Conservation (phyloP, 1,284 basidiomycete genomes). For the Phylloporus sp. region DNA sequence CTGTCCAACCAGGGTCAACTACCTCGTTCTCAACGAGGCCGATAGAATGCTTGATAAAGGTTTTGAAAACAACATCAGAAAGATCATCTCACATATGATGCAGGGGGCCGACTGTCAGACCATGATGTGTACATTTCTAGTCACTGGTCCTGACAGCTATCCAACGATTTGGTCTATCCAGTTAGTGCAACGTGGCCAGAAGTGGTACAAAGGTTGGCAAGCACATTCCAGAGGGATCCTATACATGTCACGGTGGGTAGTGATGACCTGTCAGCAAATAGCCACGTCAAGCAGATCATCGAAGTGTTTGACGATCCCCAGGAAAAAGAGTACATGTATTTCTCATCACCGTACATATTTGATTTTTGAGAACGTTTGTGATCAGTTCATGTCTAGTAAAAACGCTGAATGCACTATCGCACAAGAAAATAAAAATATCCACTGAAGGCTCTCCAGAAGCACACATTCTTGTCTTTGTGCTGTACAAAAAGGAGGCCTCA, state of each 20-base stretch:
- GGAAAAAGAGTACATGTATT: slow-evolving; percentile 78
- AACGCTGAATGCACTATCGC: slow-evolving; percentile 62
- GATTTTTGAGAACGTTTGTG: background rate
- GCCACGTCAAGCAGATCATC: slow-evolving; percentile 82
- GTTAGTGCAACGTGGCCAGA: slow-evolving; percentile 99
- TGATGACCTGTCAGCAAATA: slow-evolving; percentile 95
- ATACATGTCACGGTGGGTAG: slow-evolving; percentile 94
- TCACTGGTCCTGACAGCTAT: background rate
- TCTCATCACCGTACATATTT: background rate
- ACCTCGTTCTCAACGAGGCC: slow-evolving; percentile 96
- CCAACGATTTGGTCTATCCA: slow-evolving; percentile 33
- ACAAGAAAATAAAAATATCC: slow-evolving; percentile 70
- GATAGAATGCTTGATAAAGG: slow-evolving; percentile 99
- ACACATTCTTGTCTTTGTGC: slow-evolving; percentile 91
- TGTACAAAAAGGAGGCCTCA: slow-evolving; percentile 98
- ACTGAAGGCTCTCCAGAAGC: slow-evolving; percentile 54
- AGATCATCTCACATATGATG: slow-evolving; percentile 85
- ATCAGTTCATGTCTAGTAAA: slow-evolving; percentile 68
- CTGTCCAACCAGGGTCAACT: slow-evolving; percentile 68
- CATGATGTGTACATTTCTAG: slow-evolving; percentile 78
- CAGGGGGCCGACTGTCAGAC: slow-evolving; percentile 76
- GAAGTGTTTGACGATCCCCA: slow-evolving; percentile 91
- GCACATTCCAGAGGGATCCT: slow-evolving; percentile 86
- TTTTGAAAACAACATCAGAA: slow-evolving; percentile 97
- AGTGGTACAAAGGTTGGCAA: slow-evolving; percentile 91